A percentile compares a stretch with the other conserved stretches of the same genome.
These are phyloP conservation scores for Amanita molliuscula DNA, from an alignment of 768 basidiomycete genomes.

Conservation along the genomic window DNA sequence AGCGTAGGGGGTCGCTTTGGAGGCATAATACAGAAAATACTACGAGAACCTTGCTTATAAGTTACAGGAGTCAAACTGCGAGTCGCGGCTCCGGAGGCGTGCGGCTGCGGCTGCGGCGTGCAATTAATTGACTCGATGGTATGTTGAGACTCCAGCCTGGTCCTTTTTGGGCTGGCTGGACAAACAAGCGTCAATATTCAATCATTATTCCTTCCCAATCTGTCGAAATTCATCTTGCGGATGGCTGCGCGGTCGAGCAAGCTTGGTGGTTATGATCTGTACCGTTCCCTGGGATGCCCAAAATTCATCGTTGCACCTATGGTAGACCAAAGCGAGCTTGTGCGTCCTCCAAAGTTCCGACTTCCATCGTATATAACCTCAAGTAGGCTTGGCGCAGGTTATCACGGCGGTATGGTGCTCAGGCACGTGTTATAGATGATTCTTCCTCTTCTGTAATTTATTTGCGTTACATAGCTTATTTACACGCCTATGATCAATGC, in stretches of 20 bases:
- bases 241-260: slow-evolving; percentile 22
- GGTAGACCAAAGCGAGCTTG: slow-evolving; percentile 97
- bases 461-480: slow-evolving; percentile 39
- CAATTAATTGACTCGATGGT: no score
- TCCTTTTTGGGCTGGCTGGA: no score
- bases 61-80: no score
- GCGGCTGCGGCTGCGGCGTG: no score
- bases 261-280: slow-evolving; percentile 76
- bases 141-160: no score
- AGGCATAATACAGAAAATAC: not conserved
- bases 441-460: not conserved
- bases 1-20: not conserved
- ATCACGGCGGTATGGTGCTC: slow-evolving; percentile 72
- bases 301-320: slow-evolving; percentile 93
- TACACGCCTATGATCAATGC: slow-evolving; percentile 99
- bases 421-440: slow-evolving; percentile 32
- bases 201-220: not conserved
- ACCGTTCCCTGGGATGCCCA: slow-evolving; percentile 69
- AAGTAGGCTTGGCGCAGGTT: slow-evolving; percentile 81
- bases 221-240: not conserved
- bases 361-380: not conserved
- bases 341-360: slow-evolving; percentile 27
- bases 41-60: no score
- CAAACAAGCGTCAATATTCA: not conserved
- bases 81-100: no score